phyloP scores from a whole-genome alignment of 1,284 basidiomycete species.

The Leccinum insolens region DNA sequence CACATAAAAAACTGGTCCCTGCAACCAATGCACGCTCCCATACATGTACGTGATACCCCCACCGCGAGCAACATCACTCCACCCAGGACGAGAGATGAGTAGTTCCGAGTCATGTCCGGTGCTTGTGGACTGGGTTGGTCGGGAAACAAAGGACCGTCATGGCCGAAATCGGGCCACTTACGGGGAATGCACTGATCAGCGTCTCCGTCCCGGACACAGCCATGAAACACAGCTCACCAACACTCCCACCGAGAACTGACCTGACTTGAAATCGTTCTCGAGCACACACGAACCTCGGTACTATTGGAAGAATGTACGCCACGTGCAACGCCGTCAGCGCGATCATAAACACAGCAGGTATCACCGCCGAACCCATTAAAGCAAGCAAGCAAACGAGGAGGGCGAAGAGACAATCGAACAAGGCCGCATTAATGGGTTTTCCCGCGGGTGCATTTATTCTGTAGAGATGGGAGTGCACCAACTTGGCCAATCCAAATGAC shows the following conservation, averaged over 20 bases:
- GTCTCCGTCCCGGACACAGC: not conserved
- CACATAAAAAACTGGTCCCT: not conserved
- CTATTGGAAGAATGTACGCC: not conserved
- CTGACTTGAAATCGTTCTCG: not conserved
- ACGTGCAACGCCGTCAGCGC: not conserved
- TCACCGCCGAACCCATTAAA: not conserved
- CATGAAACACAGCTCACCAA: not conserved
- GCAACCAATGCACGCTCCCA: not conserved
- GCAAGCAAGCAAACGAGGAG: not conserved
- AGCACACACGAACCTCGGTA: not conserved
- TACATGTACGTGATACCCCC: not conserved
- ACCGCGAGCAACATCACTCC: not conserved
- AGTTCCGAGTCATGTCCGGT: too few species aligned
- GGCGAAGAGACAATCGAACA: too few species aligned
- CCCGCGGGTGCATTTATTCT: too few species aligned
- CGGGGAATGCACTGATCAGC: not conserved
- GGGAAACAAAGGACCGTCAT: too few species aligned
- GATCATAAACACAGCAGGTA: not conserved
- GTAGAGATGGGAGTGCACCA: too few species aligned
- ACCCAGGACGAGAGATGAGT: too few species aligned
- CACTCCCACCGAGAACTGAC: not conserved
- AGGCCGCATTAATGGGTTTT: too few species aligned
- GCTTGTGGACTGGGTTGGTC: too few species aligned
- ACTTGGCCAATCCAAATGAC: too few species aligned
- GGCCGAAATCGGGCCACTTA: not conserved